phyloP scores from a whole-genome alignment of 129 eudicot genomes.

The Dittrichia graveolens region DNA sequence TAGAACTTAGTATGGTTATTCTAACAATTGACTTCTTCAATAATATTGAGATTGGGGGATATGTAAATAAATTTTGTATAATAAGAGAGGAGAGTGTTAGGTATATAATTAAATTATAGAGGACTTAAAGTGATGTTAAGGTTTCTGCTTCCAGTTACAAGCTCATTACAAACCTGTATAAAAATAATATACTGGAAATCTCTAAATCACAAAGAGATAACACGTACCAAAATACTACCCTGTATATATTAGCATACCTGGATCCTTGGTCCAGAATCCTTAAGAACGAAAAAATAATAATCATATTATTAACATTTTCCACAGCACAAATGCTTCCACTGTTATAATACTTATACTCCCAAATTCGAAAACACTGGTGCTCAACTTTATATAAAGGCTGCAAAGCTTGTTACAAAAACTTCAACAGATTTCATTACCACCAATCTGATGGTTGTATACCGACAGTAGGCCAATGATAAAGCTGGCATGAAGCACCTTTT shows the following conservation, averaged over 20 bases:
- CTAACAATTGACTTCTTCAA: not conserved
- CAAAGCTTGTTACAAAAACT: constrained; percentile 5
- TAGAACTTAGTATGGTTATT: not conserved
- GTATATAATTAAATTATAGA: not conserved
- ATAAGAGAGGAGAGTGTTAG: not conserved
- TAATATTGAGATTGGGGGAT: not conserved
- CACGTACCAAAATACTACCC: not conserved
- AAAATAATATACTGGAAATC: not conserved
- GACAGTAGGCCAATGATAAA: constrained; percentile 17
- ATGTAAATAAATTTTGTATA: not conserved
- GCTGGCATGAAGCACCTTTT: not conserved
- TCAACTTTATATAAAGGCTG: constrained; percentile 19
- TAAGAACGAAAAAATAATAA: not conserved
- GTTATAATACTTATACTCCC: constrained; percentile 14
- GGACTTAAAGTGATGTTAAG: not conserved
- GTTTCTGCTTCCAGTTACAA: not conserved
- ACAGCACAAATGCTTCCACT: not conserved
- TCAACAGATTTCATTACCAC: constrained; percentile 16
- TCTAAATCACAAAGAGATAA: not conserved
- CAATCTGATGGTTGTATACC: not conserved
- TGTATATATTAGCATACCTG: not conserved
- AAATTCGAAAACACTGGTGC: not conserved
- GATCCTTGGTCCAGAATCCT: not conserved
- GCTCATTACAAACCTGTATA: not conserved
- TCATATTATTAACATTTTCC: constrained; percentile 4